Base-by-base conservation (phyloP, 257 asterid genomes). In the Ligustrum vulgare region DNA sequence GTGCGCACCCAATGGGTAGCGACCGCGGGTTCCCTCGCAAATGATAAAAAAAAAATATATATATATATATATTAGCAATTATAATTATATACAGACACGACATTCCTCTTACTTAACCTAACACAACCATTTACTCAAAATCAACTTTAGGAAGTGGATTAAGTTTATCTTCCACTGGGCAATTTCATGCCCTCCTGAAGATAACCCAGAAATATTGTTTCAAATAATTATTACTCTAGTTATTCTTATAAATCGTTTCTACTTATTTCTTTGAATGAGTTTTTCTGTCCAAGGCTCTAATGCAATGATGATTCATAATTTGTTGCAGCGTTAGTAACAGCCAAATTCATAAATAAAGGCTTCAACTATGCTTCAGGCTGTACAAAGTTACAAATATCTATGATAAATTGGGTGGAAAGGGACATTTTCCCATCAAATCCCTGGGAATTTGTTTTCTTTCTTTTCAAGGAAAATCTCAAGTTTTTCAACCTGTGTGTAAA, bases 281-380 rank as follows among this genome's bases (percentile, higher is more conserved):
- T 68, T 49, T 13, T 16, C 65, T 31, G 74, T 39, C 56, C 1
- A 28, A 28, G 31, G 1, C 31, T 28, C 31, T 45, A 47, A 58
- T 13, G 76, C 80, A 86, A 84, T 86, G 89, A 86, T 86, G 77
- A 81, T 79, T 73, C 35, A 77, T 86, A 72, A 83, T 83, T 72
- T 71, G 56, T 69, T 63, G 63, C 63, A 16, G 63, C 71, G 20
- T 66, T 58, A 45, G 35, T 67, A 72, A 63, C 76, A 80, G 45
- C 70, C 32, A 79, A 75, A 43, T 71, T 65, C 80, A 76, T 74
- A 67, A 25, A 69, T 71, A 34, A 69, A 45, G 23, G 23, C 4
- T 4, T 25, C 33, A 28, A 20, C 15, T 72, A 43, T 68, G 15
- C 62, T 68, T 72, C 6, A 36, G 67, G 78, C 75, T 58, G 73